phyloP scores from a whole-genome alignment of 140 eudicot genomes.

The Senecio squalidus region DNA sequence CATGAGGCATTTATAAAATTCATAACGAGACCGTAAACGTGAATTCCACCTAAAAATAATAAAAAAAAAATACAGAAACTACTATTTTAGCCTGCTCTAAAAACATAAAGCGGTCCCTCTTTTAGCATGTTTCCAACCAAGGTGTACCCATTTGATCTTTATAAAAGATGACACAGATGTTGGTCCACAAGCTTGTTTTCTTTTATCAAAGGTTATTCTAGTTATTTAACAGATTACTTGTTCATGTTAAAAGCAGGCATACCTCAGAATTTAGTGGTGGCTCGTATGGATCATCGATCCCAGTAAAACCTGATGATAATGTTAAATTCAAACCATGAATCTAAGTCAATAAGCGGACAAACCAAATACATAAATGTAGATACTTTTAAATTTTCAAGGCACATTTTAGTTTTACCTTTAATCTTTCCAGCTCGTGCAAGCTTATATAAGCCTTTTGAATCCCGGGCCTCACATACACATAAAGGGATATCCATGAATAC shows the following conservation, averaged over 20 bases:
- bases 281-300: slow-evolving; percentile 96
- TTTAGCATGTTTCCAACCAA: neutral
- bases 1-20: neutral
- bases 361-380: neutral
- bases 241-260: neutral
- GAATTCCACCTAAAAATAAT: too few relatives aligned
- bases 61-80: neutral
- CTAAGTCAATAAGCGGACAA: neutral
- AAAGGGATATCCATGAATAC: slow-evolving; percentile 92
- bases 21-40: neutral
- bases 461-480: slow-evolving; percentile 87
- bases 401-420: slow-evolving; percentile 45
- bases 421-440: slow-evolving; percentile 94
- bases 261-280: slow-evolving; percentile 85
- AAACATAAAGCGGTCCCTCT: neutral
- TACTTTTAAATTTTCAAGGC: too few relatives aligned
- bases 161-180: neutral
- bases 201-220: neutral
- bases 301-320: slow-evolving; percentile 67
- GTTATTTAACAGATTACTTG: neutral
- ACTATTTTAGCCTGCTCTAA: neutral
- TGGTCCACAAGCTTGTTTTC: neutral
- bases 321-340: neutral
- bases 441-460: slow-evolving; percentile 92
- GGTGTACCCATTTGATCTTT: neutral